phyloP scores from a whole-genome alignment of 768 basidiomycete species.

The Pisolithus marmoratus region DNA sequence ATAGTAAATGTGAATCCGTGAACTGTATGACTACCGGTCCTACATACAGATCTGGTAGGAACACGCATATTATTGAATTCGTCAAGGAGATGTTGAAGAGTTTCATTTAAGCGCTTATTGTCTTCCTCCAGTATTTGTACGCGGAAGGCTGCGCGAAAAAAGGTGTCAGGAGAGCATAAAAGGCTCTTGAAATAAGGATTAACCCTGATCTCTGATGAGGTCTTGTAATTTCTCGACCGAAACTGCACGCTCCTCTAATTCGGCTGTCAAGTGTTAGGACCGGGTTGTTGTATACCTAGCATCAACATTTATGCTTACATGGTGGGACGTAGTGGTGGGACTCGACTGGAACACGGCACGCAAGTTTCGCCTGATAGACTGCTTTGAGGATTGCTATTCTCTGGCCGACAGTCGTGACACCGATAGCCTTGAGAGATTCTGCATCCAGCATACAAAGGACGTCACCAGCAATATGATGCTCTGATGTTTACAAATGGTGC shows the following conservation, averaged over 20 bases:
- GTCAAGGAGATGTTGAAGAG: constrained; percentile 59
- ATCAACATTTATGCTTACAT: constrained; percentile 46
- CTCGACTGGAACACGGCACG: constrained; percentile 77
- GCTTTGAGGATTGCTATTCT: constrained; percentile 87
- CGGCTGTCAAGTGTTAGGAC: constrained; percentile 35
- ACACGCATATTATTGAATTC: constrained; percentile 48
- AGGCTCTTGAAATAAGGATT: constrained; percentile 8
- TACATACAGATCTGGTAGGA: constrained; percentile 18
- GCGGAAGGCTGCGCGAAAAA: constrained; percentile 50
- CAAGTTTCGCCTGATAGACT: constrained; percentile 84
- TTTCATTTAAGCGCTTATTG: constrained; percentile 61
- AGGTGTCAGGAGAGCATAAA: constrained; percentile 1
- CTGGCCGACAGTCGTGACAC: constrained; percentile 88
- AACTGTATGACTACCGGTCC: constrained; percentile 1
- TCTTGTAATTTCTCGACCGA: constrained; percentile 63
- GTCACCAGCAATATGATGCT: constrained; percentile 90
- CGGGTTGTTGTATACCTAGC: not conserved
- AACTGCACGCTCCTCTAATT: constrained; percentile 49
- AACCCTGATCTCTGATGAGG: constrained; percentile 73
- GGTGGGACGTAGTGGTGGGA: constrained; percentile 84
- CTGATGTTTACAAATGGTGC: constrained; percentile 34
- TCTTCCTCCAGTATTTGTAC: constrained; percentile 71
- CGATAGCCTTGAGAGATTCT: constrained; percentile 81
- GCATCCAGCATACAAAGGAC: constrained; percentile 78
- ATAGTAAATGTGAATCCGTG: constrained; percentile 3